phyloP scores from a whole-genome alignment of 164 flowering plant species.

The Vitis vinifera region ASM3070453v1 NC_081817.1:9123001-9123500 shows the following conservation, averaged over 20 bases:
- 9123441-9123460: constrained; percentile 25
- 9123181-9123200: background rate
- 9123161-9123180: background rate
- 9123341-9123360: constrained; percentile 39
- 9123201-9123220: background rate
- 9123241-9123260: background rate
- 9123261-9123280: background rate
- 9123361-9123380: constrained; percentile 30
- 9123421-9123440: constrained; percentile 36
- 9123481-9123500: constrained; percentile 33
- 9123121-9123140: too few relatives aligned
- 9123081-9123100: too few relatives aligned
- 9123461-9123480: constrained; percentile 28
- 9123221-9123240: background rate
- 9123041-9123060: too few relatives aligned
- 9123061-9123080: too few relatives aligned
- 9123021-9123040: too few relatives aligned
- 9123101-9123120: too few relatives aligned
- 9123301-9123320: constrained; percentile 38
- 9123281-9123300: constrained; percentile 5
- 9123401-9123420: constrained; percentile 40
- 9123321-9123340: constrained; percentile 32
- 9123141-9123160: background rate
- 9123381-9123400: constrained; percentile 41
- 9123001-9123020: too few relatives aligned